A percentile compares a stretch with the other conserved stretches of the same genome.
Conservation (phyloP, 1,139 yeast genomes). For the Geotrichum europaeum region DNA sequence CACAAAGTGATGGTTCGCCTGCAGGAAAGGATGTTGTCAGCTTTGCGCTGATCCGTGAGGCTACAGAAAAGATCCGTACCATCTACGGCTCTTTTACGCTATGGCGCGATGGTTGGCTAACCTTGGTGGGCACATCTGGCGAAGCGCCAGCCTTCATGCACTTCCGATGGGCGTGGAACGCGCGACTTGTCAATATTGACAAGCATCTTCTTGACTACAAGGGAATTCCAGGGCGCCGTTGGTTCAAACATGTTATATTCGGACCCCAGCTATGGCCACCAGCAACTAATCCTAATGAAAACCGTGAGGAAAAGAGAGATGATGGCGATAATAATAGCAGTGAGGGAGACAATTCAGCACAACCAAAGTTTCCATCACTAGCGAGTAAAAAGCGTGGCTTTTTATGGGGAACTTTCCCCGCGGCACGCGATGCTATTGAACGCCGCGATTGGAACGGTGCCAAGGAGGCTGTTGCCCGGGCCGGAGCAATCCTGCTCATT, state of each 20-base stretch:
- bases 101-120: slow-evolving; percentile 54
- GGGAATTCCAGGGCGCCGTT: slow-evolving; percentile 52
- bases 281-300: slow-evolving; percentile 27
- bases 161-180: slow-evolving; percentile 77
- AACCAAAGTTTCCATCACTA: neutral
- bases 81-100: slow-evolving; percentile 32
- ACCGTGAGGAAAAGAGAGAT: neutral
- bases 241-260: slow-evolving; percentile 61
- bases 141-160: slow-evolving; percentile 70
- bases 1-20: neutral
- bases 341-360: neutral
- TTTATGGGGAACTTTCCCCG: slow-evolving; percentile 70
- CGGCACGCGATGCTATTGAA: slow-evolving; percentile 58
- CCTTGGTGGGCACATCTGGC: slow-evolving; percentile 32
- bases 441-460: slow-evolving; percentile 48
- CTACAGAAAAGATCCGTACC: slow-evolving; percentile 26
- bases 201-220: slow-evolving; percentile 45
- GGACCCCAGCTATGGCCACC: slow-evolving; percentile 68
- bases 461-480: slow-evolving; percentile 33
- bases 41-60: slow-evolving; percentile 23
- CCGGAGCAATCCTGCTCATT: slow-evolving; percentile 13
- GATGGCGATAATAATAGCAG: neutral
- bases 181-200: slow-evolving; percentile 53
- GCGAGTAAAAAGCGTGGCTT: slow-evolving; percentile 23
- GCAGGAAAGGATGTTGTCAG: slow-evolving; percentile 18